These are phyloP conservation scores for Achaetomium macrosporum DNA, from an alignment of 2,329 filamentous ascomycete species.

Conservation along the genomic window DNA sequence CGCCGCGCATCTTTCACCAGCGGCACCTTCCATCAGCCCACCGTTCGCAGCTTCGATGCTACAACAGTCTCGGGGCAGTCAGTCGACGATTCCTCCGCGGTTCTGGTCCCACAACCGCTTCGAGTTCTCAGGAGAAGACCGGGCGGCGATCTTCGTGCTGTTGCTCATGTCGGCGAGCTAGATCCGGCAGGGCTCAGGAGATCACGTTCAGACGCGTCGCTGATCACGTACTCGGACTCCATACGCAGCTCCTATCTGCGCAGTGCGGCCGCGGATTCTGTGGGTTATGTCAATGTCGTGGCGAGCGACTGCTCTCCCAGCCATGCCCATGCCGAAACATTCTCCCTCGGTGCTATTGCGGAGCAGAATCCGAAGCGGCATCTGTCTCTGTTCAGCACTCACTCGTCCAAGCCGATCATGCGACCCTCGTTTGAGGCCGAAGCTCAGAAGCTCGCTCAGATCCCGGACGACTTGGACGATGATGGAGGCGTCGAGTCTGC, in stretches of 20 bases:
- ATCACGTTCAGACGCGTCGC: constrained; percentile 53
- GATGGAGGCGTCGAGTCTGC: constrained; percentile 92
- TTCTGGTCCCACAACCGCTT: constrained; percentile 45
- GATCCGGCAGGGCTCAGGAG: constrained; percentile 44
- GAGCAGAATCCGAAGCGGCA: constrained; percentile 42
- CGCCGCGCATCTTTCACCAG: constrained; percentile 58
- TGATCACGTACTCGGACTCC: constrained; percentile 57
- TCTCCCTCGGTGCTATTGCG: constrained; percentile 55
- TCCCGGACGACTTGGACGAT: constrained; percentile 73
- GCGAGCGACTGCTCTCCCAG: constrained; percentile 39
- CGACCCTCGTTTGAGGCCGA: constrained; percentile 80
- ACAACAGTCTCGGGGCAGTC: constrained; percentile 52
- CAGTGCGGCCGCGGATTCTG: constrained; percentile 36
- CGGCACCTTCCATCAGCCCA: constrained; percentile 44
- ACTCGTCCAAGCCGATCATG: constrained; percentile 58
- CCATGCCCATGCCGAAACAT: constrained; percentile 36
- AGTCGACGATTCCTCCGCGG: constrained; percentile 36
- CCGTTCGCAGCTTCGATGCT: constrained; percentile 56
- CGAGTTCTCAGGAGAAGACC: constrained; percentile 65
- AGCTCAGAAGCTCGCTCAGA: constrained; percentile 77
- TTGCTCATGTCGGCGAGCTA: constrained; percentile 58
- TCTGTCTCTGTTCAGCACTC: constrained; percentile 54
- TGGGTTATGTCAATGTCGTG: constrained; percentile 40
- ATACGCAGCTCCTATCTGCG: constrained; percentile 51
- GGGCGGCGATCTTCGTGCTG: constrained; percentile 68